Conservation (phyloP, 352 stramenopile species). For the Pythium coloratum region DNA sequence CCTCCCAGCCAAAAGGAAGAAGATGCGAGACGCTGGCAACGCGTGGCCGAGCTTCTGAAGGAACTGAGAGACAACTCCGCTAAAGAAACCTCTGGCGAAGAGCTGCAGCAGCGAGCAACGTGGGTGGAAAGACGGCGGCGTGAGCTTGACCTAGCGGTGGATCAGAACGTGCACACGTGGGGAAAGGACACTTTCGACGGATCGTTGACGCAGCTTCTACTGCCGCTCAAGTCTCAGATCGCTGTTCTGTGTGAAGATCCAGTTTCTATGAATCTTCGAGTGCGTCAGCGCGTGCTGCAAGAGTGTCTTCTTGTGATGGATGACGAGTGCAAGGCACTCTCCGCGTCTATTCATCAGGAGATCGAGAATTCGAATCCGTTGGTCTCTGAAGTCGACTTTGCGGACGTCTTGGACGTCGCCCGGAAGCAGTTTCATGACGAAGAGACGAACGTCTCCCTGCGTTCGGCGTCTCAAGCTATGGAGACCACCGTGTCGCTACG, state of each 20-base stretch:
- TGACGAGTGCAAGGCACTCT: conserved; percentile 11
- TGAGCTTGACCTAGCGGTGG: neutral
- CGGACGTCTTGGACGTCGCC: conserved; percentile 14
- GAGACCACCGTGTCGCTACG: neutral
- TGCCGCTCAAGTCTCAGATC: neutral
- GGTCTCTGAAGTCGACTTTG: conserved; percentile 27
- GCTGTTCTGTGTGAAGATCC: neutral
- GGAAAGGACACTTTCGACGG: neutral
- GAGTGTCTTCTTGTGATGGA: conserved; percentile 19
- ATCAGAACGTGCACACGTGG: neutral
- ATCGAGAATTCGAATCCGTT: conserved; percentile 17
- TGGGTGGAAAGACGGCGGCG: neutral
- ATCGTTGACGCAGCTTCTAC: conserved; percentile 1
- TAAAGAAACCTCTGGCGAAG: neutral
- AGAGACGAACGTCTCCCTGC: neutral
- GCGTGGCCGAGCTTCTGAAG: neutral
- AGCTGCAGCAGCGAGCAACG: neutral
- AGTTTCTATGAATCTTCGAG: neutral
- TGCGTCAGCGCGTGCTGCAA: conserved; percentile 5
- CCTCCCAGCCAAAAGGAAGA: neutral
- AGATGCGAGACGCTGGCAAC: conserved; percentile 7
- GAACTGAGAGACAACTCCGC: neutral
- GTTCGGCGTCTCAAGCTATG: neutral
- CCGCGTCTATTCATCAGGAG: conserved; percentile 1
- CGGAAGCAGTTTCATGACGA: conserved; percentile 9